Base-by-base conservation (phyloP, 768 basidiomycete species). In the Phanerochaete carnosa region DNA sequence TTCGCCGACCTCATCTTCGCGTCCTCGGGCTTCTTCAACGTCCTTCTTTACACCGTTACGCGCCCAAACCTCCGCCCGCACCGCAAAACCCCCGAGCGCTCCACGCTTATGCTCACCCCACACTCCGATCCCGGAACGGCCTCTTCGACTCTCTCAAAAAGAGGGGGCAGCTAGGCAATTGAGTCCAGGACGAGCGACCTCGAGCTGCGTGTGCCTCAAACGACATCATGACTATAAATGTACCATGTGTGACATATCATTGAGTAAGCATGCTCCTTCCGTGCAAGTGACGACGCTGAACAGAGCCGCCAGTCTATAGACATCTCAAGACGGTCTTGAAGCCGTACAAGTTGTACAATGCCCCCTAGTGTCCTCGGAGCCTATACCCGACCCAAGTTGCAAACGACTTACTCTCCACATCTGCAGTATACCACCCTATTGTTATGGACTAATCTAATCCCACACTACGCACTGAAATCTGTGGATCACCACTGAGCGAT, bases 1-100 rank as follows among this genome's bases (percentile, higher is more conserved):
- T 72, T 80, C 57, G 69, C 76, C 3, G 77, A 73, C 32, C 68
- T 75, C 15, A 50, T 82, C 11, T 82, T 77, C 63, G 70, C 78
- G 1, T 72, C 75, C 28, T 82, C 79, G 0, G 82, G 82, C 3
- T 58, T 80, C 28, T 70, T 81, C 63, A 81, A 83, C 63, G 73
- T 77, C 29, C 59, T 78, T 37, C 72, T 83, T 15, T 71, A 66
- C 68, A 55, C 67, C 1, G 55, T 71, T 29, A 79, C 79, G 3
- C 75, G 79, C 9, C 79, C 79, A 19, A 70, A 71, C 37, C 64
- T 80, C 35, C 60, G 79, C n/a, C 77, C 74, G 25, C 59, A 58
- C 19, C 58, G 62, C 2, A 45, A 35, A 6, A 33, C 7, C 7
- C 29, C 12, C 19, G 37, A 59, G 33, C 26, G 28, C 50, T 35